Percentiles rank a stretch among this genome's conserved stretches.
phyloP scores from a whole-genome alignment of 352 stramenopile genomes.

The Pilasporangium apinafurcum region DNA sequence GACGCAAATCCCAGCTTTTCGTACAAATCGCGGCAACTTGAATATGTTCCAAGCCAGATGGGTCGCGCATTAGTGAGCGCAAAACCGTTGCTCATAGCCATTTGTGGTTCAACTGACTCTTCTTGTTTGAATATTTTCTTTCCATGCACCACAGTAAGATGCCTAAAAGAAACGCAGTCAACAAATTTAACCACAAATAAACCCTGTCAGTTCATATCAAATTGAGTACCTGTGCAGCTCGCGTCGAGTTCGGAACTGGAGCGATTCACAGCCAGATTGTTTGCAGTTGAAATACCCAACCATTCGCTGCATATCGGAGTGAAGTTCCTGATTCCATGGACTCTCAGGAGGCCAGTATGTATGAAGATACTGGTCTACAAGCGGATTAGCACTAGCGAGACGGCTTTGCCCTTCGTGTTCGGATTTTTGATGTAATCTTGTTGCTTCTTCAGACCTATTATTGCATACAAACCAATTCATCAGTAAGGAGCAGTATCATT shows the following conservation, averaged over 20 bases:
- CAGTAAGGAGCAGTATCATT: neutral
- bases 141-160: neutral
- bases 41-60: conserved; percentile 43
- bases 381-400: conserved; percentile 24
- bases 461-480: neutral
- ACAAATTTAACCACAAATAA: neutral
- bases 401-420: conserved; percentile 30
- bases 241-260: conserved; percentile 34
- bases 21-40: conserved; percentile 25
- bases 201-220: neutral
- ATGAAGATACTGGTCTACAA: conserved; percentile 53
- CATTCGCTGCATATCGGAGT: conserved; percentile 16
- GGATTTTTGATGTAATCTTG: conserved; percentile 35
- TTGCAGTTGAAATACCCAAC: conserved; percentile 43
- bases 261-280: conserved; percentile 16
- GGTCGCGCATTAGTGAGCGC: neutral
- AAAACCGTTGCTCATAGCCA: no score
- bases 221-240: conserved; percentile 22
- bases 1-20: conserved; percentile 19
- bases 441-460: conserved; percentile 36
- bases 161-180: neutral
- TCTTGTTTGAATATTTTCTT: neutral
- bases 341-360: conserved; percentile 42
- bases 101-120: no score
- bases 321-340: conserved; percentile 32